Base-by-base conservation (phyloP, 805 yeast genomes). In the Metschnikowia henanensis region DNA sequence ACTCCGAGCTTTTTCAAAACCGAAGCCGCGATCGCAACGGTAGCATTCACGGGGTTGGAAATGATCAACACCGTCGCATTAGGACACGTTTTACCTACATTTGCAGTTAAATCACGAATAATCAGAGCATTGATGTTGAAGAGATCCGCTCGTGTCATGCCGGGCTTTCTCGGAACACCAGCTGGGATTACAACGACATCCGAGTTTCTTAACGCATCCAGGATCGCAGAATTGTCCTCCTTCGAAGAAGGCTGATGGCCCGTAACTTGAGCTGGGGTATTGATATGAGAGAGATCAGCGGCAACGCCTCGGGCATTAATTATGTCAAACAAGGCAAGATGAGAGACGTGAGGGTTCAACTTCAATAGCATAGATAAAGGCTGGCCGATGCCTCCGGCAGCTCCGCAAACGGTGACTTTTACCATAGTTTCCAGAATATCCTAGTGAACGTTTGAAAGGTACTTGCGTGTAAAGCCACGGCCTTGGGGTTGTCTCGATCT, bases 311-410 rank as follows among this genome's bases (percentile, higher is more conserved):
- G 55, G 37, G 73, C 76, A 50, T 71, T 71, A 37, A 69, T 75
- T 37, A 71, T 69, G 58, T 72, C 76, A 46, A 56, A 72, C 30
- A 72, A 60, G 7, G 75, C 60, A 45, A 72, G 62, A 44, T 66
- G 70, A 17, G 66, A 57, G 26, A 72, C 71, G 15, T 58, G 53
- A 5, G 66, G 62, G 50, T 71, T 71, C 46, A 70, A 58, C 51
- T 71, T 71, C 48, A 72, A 60, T 37, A 72, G 61, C 43, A 71
- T 60, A 10, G 76, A 71, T 41, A 72, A 64, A 17, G 76, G 76
- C 54, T 72, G 76, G 40, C 76, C 76, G 49, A 72, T 72, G 36
- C 76, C 76, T 42, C 76, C 76, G 39, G 76, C 76, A 34, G 76
- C 76, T 33, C 76, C 76, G 51, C 75, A 71, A 39, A 72, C 75